Base-by-base conservation (phyloP, 257 asterid species). In the Forsythia suspensa region DNA sequence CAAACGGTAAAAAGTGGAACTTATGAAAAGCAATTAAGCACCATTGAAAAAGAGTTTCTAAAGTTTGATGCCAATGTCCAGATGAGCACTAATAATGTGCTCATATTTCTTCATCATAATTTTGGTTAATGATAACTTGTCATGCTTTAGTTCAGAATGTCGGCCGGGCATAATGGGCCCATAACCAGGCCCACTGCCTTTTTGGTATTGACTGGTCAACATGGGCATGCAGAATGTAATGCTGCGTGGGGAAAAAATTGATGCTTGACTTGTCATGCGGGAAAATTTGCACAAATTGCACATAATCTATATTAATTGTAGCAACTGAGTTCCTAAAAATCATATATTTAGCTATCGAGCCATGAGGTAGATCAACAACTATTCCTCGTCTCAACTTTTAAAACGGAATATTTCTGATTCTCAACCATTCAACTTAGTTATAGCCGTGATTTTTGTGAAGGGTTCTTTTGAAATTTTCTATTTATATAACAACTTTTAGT, bases 161-260 rank as follows among this genome's bases (percentile, higher is more conserved):
- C 36, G 72, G 75, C 71, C 77, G 79, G 81, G 84, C 75, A 41
- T n/a, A 43, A 74, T 70, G 82, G 83, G 78, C 80, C 82, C 21
- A 51, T 16, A n/a, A 16, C 4, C 8, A 51, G 21, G 20, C 21
- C 61, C 61, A 51, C 21, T 51, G 18, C 1, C 13, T 70, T 38
- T 80, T 75, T 80, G 20, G 74, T 77, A 80, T 79, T 66, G 84
- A 83, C 78, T 74, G 78, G 84, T 83, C 83, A 76, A 83, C 79
- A 21, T 29, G 34, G 34, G 34, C 2, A 29, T 29, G 34, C 34
- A 1, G 24, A 24, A 24, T 24, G 24, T 24, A 24, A 29, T 29
- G 34, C 34, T 29, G 34, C 34, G n/a, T 51, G 20, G 61, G 61
- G 61, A 51, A 16, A 16, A 51, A 20, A 51, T 3, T 51, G 61